A percentile compares a stretch with the other conserved stretches of the same genome.
Conservation (phyloP, 345 rosid species). For the Punica granatum region DNA sequence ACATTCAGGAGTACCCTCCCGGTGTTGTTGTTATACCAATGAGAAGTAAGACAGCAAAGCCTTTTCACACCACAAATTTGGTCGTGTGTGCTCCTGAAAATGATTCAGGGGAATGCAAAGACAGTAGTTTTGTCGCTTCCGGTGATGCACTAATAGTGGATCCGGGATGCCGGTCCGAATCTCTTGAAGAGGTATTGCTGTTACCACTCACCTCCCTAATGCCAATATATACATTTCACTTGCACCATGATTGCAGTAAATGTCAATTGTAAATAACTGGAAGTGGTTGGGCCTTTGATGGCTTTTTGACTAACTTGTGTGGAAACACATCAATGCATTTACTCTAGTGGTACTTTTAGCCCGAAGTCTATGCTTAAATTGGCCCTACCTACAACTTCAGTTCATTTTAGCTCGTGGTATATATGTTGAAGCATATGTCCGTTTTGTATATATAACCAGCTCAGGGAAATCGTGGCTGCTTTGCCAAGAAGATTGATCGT, state of each 20-base stretch:
- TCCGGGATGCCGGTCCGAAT: conserved; percentile 62
- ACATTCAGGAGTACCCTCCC: conserved; percentile 79
- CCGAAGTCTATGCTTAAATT: no score
- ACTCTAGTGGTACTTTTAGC: no score
- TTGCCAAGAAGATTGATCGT: conserved; percentile 70
- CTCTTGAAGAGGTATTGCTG: conserved; percentile 47
- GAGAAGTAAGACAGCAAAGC: conserved; percentile 63
- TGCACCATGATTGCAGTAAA: background rate
- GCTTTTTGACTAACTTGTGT: no score
- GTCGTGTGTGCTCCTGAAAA: conserved; percentile 56
- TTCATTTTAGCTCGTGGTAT: background rate
- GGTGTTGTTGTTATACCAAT: conserved; percentile 74
- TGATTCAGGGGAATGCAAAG: conserved; percentile 24
- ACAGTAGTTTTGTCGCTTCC: conserved; percentile 28
- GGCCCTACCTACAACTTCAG: background rate
- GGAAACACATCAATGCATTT: no score
- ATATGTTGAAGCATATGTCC: conserved; percentile 3
- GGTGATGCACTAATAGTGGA: conserved; percentile 92
- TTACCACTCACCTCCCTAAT: background rate
- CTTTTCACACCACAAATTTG: conserved; percentile 70
- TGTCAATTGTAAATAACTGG: no score
- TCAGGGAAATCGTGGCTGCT: conserved; percentile 53
- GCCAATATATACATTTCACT: background rate
- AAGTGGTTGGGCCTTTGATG: no score
- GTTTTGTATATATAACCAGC: conserved; percentile 40